Evolutionary conservation across 192 early-diverging fungal species (phyloP), one percentile per base, ranked within the genome.

Genomic region (Haplosporangium gracile): DNA sequence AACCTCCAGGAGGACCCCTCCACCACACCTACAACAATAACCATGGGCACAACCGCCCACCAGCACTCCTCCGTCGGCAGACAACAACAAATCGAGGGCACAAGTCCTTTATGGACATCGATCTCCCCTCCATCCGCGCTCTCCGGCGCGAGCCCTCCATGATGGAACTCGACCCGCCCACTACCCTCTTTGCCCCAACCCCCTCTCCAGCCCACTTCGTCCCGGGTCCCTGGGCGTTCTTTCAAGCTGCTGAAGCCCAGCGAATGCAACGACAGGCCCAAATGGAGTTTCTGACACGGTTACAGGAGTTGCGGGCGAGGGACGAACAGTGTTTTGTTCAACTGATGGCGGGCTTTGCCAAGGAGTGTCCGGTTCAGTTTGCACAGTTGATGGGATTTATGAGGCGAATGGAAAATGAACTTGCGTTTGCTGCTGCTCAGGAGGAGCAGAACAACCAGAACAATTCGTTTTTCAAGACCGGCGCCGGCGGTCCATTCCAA

Each of bases 341-440:
- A 8, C 32, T 86, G 26, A 86, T 86, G 84, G 71, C 55, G 8
- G 79, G 78, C 1, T 86, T 86, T 70, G 84, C 84, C 22, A 80
- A 43, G 43, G 84, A 86, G 51, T 86, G 79, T 18, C 84, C 84
- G 4, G 55, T 81, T n/a, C 84, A 86, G 71, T 86, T 86, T 77
- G 75, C 32, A 38, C 84, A 86, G 57, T 45, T 86, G 20, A 78
- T 76, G 9, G 84, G 71, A 6, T 78, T 86, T 51, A 86, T 86
- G 84, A 86, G 47, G 68, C 70, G 40, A 40, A 86, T 86, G 84
- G 84, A 86, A 38, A 74, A 51, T 40, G 82, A 83, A 53, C 65
- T 85, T 70, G 84, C 77, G 5, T 42, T 75, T 40, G 70, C 55
- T 7, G 63, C 53, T n/a, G 51, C 43, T 15, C 49, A 70, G 36